Base-by-base conservation (phyloP, 2,329 filamentous ascomycete genomes). In the Septoria linicola region DNA sequence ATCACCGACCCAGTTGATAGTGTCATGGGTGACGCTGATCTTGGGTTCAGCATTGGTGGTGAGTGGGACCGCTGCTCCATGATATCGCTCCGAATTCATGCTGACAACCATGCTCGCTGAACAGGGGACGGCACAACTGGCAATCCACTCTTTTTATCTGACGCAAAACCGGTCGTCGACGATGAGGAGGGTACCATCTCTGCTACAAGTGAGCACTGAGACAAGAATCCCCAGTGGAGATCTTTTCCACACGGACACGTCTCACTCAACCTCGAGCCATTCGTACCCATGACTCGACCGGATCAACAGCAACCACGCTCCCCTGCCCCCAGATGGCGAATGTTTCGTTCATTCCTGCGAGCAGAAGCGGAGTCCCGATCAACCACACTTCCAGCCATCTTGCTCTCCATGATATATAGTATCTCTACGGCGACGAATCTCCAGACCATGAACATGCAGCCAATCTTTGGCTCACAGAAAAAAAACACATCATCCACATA, bases 181-280 rank as follows among this genome's bases (percentile, higher is more conserved):
- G 65, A 65, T 35, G 61, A 64, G 11, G 64, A 68, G 47, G 64
- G 55, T 11, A 69, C 66, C 17, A 59, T 68, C 42, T 68, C 66
- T 8, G 60, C 62, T 16, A 53, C 61, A 14, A 46, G 45, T 41
- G 37, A 65, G 62, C 51, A 60, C 59, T 58, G 47, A 56, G 19
- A 13, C 10, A 27, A 10, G n/a, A n/a, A n/a, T n/a, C n/a, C n/a
- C n/a, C n/a, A n/a, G n/a, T n/a, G n/a, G n/a, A n/a, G n/a, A n/a
- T n/a, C n/a, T n/a, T n/a, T n/a, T n/a, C n/a, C n/a, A n/a, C n/a
- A n/a, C n/a, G n/a, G n/a, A 32, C 30, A 32, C 30, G 30, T 32
- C 30, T 32, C 5, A 27, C 23, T 27, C 23, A 5, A 10, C 23
- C 10, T 27, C 10, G 23, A 27, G 10, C 23, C 23, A 27, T 27